Evolutionary conservation across 129 eudicot species (phyloP).

Genomic region (Sambucus nigra): DNA sequence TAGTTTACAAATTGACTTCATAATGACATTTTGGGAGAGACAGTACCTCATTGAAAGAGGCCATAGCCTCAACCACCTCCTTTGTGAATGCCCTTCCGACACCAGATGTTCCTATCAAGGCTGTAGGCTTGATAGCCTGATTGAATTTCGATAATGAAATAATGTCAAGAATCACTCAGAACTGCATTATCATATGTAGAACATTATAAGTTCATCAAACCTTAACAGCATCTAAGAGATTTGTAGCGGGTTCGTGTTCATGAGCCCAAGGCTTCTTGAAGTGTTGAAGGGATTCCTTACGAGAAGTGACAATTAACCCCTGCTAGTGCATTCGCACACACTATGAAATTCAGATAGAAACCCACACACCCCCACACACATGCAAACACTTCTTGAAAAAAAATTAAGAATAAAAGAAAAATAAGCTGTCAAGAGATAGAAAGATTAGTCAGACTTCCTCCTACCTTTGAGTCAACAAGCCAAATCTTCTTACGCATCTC

Average conservation of each 20-base stretch:
- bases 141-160: slow-evolving; percentile 2
- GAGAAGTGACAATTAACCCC: slow-evolving; percentile 81
- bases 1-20: background rate
- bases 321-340: slow-evolving; percentile 20
- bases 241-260: slow-evolving; percentile 56
- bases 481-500: slow-evolving; percentile 89
- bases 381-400: slow-evolving; percentile 9
- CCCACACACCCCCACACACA: too few relatives aligned
- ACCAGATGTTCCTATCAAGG: slow-evolving; percentile 86
- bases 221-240: slow-evolving; percentile 83
- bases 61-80: slow-evolving; percentile 83
- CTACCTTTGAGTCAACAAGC: slow-evolving; percentile 93
- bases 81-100: slow-evolving; percentile 74
- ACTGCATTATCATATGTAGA: background rate
- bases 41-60: slow-evolving; percentile 58
- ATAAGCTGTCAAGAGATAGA: background rate
- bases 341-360: too few relatives aligned
- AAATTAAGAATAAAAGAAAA: background rate
- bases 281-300: slow-evolving; percentile 82
- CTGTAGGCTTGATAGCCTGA: slow-evolving; percentile 84
- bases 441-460: slow-evolving; percentile 4
- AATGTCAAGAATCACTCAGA: background rate
- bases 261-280: slow-evolving; percentile 98
- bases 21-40: slow-evolving; percentile 19
- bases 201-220: slow-evolving; percentile 19